Evolutionary conservation across 805 yeast species (phyloP), one percentile per base, ranked within the genome.

Genomic region (Candida anglica): DNA sequence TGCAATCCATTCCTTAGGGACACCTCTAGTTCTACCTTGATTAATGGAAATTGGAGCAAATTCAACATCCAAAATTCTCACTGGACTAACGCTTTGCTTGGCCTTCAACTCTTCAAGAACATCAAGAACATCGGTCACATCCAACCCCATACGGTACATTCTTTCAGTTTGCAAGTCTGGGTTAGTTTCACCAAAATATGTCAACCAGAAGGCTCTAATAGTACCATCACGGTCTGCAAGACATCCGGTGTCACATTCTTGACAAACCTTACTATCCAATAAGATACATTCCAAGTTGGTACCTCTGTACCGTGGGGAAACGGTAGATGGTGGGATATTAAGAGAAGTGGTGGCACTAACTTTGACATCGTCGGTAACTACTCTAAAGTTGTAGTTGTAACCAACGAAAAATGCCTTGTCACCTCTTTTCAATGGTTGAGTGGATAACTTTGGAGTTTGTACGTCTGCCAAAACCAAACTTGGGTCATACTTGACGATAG

Each of bases 11-110:
- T 76, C 77, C 46, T 85, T 91, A 0, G 93, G 76, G 15, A 88
- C 95, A n/a, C 95, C 95, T 49, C 86, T 72, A 28, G 85, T 75
- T 57, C 96, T 77, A 2, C 94, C 95, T 49, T 77, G 81, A 17
- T 79, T 71, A 16, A 87, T 66, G 2, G 86, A 73, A 21, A 83
- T 65, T 0, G 88, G 69, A 11, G 74, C 72, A 46, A 86, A 79
- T 48, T 86, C 96, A 23, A 86, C 81, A 50, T 88, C 96, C 32
- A 89, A 69, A 31, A 86, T 78, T 40, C 83, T 70, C 27, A 79
- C 52, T 15, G 21, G 19, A 9, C 10, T 9, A 9, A 21, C 23
- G 10, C 10, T 11, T 15, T 58, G 50, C 28, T 72, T 72, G 15
- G 69, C 64, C 39, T 71, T 73, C 34, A 87, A 64, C 27, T 62